Base-by-base conservation (phyloP, 331 rosid species). In the Quercus tomentella region DNA sequence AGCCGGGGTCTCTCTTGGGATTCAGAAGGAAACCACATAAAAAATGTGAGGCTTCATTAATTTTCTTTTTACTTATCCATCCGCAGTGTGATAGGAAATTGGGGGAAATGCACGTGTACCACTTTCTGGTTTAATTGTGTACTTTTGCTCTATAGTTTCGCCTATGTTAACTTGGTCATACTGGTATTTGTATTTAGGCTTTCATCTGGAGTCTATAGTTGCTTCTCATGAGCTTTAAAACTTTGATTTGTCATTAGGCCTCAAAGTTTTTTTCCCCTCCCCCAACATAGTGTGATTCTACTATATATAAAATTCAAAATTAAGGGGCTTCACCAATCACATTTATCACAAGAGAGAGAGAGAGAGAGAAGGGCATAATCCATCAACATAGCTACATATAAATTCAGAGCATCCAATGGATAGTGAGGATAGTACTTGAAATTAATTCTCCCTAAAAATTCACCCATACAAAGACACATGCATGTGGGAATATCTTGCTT, bases 1-100 rank as follows among this genome's bases (percentile, higher is more conserved):
- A 66, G 89, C 76, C 89, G 96, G 72, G 98, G 97, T 28, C 75
- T 84, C 55, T 86, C 83, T 54, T 96, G 99, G 99, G 98, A 93
- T 79, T 84, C 90, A 18, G 87, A 89, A 76, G 98, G 99, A 89
- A 89, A 90, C 86, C 99, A 91, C 82, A 86, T 90, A 7, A 80
- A 90, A 82, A 87, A 91, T 80, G 98, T 95, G 86, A 87, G 94
- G 78, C 67, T 72, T 75, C 4, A 21, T 25, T 68, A 9, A 45
- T 33, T 67, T 58, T 6, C 73, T 57, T 31, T 17, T 17, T 10
- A 74, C 73, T 76, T 68, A 11, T 49, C 41, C 45, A 33, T 83
- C 77, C 56, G n/a, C 70, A 79, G 82, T 37, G 26, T 72, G 73
- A 23, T 54, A 25, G 18, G 49, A 55, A 31, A 4, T 35, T 30